Base-by-base conservation (phyloP, 495 filamentous ascomycete species). In the Xylaria acuta region DNA sequence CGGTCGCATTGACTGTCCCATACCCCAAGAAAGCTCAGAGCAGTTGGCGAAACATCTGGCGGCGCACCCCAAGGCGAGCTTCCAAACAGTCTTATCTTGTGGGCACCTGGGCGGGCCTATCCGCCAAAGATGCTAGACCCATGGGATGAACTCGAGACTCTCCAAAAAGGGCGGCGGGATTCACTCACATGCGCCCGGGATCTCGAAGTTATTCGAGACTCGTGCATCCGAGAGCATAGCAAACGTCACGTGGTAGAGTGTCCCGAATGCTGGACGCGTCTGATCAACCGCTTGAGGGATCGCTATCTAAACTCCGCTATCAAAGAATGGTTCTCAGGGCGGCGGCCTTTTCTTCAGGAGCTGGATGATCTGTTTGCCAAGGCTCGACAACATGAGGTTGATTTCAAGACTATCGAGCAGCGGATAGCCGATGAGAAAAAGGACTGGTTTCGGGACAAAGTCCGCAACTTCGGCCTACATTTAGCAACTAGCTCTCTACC, bases 281-380 rank as follows among this genome's bases (percentile, higher is more conserved):
- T 85, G 30, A 73, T 86, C 20, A 78, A 82, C 41, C 76, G 79
- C 41, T 67, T 84, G 69, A 72, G 79, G 22, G 72, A 79, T 41
- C 78, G 79, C 69, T 85, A 82, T 65, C 72, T 81, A 45, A 78
- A 79, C 62, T 77, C 73, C 27, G 67, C 72, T 27, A 75, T 71
- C 20, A 76, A 77, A 7, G 84, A 86, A 74, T 86, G 84, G 84
- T 85, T 84, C 70, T 77, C 82, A 9, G 75, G 77, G 16, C 77
- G 81, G 8, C 77, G 76, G 40, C 70, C 74, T 2, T 85, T 85
- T 69, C 77, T 85, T 56, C 72, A 76, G 16, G 82, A 83, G 53
- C 76, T 86, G 16, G 80, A 82, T 69, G 67, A 73, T 12, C 73
- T 85, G 62, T 77, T 85, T 62, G 74, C 78, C 22, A 79, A 79